Conservation (phyloP, 2,329 filamentous ascomycete genomes). For the Thermoascus crustaceus region DNA sequence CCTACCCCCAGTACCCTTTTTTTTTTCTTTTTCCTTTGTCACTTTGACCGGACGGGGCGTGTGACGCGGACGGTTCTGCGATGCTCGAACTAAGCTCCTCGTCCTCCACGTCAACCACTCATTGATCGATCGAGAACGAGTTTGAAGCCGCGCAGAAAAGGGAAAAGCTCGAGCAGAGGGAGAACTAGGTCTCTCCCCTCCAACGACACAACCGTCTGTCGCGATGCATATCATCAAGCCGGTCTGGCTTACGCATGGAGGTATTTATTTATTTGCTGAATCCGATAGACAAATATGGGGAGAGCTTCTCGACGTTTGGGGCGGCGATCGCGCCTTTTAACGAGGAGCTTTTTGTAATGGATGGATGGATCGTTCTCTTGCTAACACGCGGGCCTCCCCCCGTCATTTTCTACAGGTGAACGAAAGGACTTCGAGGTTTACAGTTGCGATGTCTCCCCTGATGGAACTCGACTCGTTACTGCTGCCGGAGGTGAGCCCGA, state of each 20-base stretch:
- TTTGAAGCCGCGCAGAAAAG: slow-evolving; percentile 1
- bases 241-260: slow-evolving; percentile 90
- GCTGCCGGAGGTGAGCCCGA: slow-evolving; percentile 85
- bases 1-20: too few species aligned
- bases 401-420: slow-evolving; percentile 54
- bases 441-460: slow-evolving; percentile 93
- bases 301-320: neutral
- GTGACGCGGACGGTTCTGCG: slow-evolving; percentile 15
- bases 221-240: slow-evolving; percentile 85
- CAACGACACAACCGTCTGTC: slow-evolving; percentile 6
- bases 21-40: too few species aligned
- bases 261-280: slow-evolving; percentile 41
- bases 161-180: slow-evolving; percentile 4
- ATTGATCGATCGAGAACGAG: slow-evolving; percentile 8
- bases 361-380: neutral
- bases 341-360: neutral
- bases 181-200: too few species aligned
- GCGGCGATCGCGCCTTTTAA: neutral
- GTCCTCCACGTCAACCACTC: slow-evolving; percentile 15
- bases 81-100: slow-evolving; percentile 18
- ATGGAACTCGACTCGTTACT: slow-evolving; percentile 84
- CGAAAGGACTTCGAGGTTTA: slow-evolving; percentile 98
- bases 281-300: too few species aligned
- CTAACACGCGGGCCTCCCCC: slow-evolving; percentile 5
- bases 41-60: too few species aligned